Conservation (phyloP, 2,329 filamentous ascomycete species). For the Colletotrichum shisoi region DNA sequence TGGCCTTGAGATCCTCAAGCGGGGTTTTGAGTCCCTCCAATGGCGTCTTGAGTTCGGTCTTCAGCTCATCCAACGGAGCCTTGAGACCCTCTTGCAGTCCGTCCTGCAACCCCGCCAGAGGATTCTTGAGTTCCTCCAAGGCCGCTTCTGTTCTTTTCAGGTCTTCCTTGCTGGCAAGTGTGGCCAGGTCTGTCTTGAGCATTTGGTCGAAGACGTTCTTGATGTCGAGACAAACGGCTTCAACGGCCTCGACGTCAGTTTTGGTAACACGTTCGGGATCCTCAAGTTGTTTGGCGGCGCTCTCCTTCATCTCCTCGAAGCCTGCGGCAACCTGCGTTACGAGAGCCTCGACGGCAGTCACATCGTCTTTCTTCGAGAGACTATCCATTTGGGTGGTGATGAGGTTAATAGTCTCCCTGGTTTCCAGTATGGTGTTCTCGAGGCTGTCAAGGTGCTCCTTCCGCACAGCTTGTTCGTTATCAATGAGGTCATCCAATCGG, state of each 20-base stretch:
- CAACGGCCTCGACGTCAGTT: constrained; percentile 81
- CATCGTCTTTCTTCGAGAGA: constrained; percentile 78
- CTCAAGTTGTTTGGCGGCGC: constrained; percentile 61
- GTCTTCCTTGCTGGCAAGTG: constrained; percentile 79
- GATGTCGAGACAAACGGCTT: constrained; percentile 82
- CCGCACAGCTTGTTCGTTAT: constrained; percentile 73
- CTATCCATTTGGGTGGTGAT: constrained; percentile 73
- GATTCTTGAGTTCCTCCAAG: constrained; percentile 52
- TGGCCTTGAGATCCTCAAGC: constrained; percentile 64
- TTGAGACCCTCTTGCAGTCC: constrained; percentile 21
- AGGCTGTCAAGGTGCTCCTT: constrained; percentile 72
- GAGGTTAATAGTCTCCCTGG: constrained; percentile 74
- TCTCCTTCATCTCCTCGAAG: constrained; percentile 76
- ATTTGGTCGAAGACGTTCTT: constrained; percentile 80
- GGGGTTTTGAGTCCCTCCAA: constrained; percentile 72
- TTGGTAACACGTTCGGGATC: constrained; percentile 76
- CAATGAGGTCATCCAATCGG: constrained; percentile 80
- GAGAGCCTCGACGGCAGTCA: constrained; percentile 78
- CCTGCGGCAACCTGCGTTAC: constrained; percentile 78
- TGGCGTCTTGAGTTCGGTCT: constrained; percentile 22
- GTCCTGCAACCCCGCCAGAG: constrained; percentile 22
- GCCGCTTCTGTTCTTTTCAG: constrained; percentile 74
- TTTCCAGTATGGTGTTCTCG: constrained; percentile 73
- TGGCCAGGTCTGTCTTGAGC: constrained; percentile 72
- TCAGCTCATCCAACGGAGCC: constrained; percentile 21